Base-by-base conservation (phyloP, 1,139 yeast genomes). In the Nakaseomyces kungkrabaensis region DNA sequence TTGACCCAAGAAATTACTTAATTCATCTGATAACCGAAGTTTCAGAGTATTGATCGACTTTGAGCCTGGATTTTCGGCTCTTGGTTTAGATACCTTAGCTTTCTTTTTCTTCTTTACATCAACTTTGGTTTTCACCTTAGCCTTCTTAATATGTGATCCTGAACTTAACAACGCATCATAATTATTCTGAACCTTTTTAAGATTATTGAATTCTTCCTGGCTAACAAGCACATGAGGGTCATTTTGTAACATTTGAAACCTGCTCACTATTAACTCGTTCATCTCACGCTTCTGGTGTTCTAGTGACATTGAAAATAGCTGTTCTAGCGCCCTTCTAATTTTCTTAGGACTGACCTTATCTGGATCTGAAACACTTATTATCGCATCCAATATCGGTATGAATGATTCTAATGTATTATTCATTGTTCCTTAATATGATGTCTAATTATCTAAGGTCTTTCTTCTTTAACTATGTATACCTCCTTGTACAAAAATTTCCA, bases 371-470 rank as follows among this genome's bases (percentile, higher is more conserved):
- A 80, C 90, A 52, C 82, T 72, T 37, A 86, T 68, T 22, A 86
- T 83, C 1, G 94, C 89, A 60, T 85, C 92, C 46, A 85, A 82
- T 54, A 85, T 81, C 3, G 89, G 85, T 37, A 75, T 69, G 58
- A 78, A 82, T 53, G 71, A 66, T 11, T 34, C 33, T 27, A 44
- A 36, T 11, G 17, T 36, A 4, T 38, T 26, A 38, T 17, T 38
- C 42, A 38, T 38, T 38, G 24, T n/a, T 8, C 37, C 7, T 10
- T n/a, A 11, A 17, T 17, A 17, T 17, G 22, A 17, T 17, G 22
- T 17, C 3, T 17, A 17, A 17, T 17, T 17, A 17, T 3, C 22
- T 17, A 17, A 17, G 22, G 22, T 17, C 22, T 3, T 29, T 29
- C n/a, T 29, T 29, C 32, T 8, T 29, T 10, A 29, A 29, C 32